These are phyloP conservation scores for Plantago lanceolata DNA, from an alignment of 305 asterid species.

Conservation along the genomic window DNA sequence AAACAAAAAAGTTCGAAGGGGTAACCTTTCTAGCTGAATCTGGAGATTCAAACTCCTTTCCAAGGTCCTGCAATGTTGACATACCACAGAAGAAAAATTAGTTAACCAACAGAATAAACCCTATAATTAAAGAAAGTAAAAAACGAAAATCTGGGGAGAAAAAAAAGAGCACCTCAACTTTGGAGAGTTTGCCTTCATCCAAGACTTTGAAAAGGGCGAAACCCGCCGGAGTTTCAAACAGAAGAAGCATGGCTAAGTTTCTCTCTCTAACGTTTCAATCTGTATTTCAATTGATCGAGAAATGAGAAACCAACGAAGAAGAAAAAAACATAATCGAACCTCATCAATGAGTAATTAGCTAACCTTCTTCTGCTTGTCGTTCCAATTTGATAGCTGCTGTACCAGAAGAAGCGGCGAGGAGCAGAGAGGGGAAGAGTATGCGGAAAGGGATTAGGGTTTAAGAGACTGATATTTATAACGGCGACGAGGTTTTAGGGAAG, in stretches of 20 bases:
- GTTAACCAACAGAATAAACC: neutral
- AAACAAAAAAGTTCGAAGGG: neutral
- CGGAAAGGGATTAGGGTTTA: neutral
- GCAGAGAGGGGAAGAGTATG: neutral
- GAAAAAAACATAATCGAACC: neutral
- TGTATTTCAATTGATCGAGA: neutral
- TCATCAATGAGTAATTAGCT: neutral
- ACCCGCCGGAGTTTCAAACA: slow-evolving; percentile 49
- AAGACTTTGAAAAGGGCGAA: slow-evolving; percentile 59
- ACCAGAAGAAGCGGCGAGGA: neutral
- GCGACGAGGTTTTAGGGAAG: neutral
- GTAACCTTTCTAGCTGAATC: slow-evolving; percentile 87
- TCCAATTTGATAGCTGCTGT: neutral
- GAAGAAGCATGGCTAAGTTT: slow-evolving; percentile 1
- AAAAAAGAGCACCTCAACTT: slow-evolving; percentile 40
- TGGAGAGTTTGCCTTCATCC: slow-evolving; percentile 57
- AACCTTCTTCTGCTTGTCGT: neutral
- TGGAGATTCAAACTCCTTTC: slow-evolving; percentile 62
- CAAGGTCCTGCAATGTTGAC: slow-evolving; percentile 54
- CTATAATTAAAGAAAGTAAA: neutral
- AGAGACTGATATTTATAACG: neutral
- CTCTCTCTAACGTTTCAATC: neutral
- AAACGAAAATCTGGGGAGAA: neutral
- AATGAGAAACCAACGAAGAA: neutral
- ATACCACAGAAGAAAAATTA: neutral